A percentile compares a stretch with the other conserved stretches of the same genome.
phyloP scores from a whole-genome alignment of 371 early-diverging fungal species.

The Thermomucor indicae-seudaticae region DNA sequence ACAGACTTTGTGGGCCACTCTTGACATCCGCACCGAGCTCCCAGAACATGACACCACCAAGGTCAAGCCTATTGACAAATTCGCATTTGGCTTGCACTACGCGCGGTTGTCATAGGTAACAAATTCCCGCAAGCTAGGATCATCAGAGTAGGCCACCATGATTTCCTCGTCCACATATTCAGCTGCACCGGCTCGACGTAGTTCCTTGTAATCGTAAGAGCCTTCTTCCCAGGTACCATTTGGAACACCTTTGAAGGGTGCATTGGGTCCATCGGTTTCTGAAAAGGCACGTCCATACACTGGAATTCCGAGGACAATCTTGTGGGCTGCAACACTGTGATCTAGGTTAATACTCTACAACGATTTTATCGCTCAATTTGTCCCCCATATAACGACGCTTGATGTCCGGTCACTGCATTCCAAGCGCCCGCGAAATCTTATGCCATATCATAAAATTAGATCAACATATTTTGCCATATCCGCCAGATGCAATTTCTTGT shows the following conservation, averaged over 20 bases:
- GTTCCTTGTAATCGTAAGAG: constrained; percentile 67
- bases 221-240: constrained; percentile 84
- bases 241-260: constrained; percentile 59
- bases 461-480: constrained; percentile 68
- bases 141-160: constrained; percentile 76
- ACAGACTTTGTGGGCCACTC: constrained; percentile 26
- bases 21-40: constrained; percentile 65
- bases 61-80: constrained; percentile 55
- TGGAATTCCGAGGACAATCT: constrained; percentile 79
- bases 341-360: constrained; percentile 62
- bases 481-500: constrained; percentile 51
- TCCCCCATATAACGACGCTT: constrained; percentile 75
- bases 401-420: constrained; percentile 74
- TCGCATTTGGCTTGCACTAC: constrained; percentile 69
- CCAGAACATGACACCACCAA: constrained; percentile 89
- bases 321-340: constrained; percentile 73
- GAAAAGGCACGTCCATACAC: constrained; percentile 85
- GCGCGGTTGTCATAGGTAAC: constrained; percentile 80
- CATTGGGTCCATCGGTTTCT: constrained; percentile 67
- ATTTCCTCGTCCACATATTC: constrained; percentile 66
- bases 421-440: constrained; percentile 79
- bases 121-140: constrained; percentile 56
- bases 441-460: constrained; percentile 74
- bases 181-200: constrained; percentile 63
- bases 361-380: constrained; percentile 58